Evolutionary conservation across 2,329 filamentous ascomycete species (phyloP), one percentile per base, ranked within the genome.

Genomic region (Calcarisporium arbuscula): DNA sequence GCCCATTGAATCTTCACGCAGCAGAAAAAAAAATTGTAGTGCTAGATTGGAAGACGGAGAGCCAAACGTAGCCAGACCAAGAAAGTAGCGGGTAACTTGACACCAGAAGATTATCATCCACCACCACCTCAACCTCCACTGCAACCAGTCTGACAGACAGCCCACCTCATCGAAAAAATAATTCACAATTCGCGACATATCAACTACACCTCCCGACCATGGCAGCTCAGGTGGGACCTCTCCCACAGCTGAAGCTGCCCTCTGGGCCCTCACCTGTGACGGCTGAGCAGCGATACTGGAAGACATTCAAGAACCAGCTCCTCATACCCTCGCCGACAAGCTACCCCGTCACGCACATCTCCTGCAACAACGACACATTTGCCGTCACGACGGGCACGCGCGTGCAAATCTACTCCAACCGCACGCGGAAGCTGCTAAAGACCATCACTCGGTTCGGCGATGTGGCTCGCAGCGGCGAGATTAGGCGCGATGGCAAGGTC

Each of bases 231-330:
- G 85, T 94, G 52, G 77, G 79, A 60, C 83, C 85, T 41, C 68
- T 94, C 47, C 80, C 80, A 58, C 82, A 82, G 59, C 68, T 94
- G 54, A 94, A 87, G 71, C 75, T 94, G 54, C 80, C 90, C 38
- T 75, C 84, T 44, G 85, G 86, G 32, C 88, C 88, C 38, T 81
- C 83, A 26, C 82, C 86, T 35, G 65, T 90, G 30, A 95, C 90
- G 6, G 82, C 89, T 20, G 92, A 98, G 67, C 89, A 96, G 65
- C 77, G 82, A 46, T 96, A 96, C 71, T 98, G 94, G 94, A 84
- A 83, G 56, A 82, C 84, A 10, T 98, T 98, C 70, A 88, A 86
- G 64, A 92, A 89, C 48, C 85, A 89, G 46, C 78, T 94, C 38
- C 80, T 90, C 42, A 80, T 96, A 42, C 85, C 92, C 29, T 94